Base-by-base conservation (phyloP, 2,329 filamentous ascomycete genomes). In the Colletotrichum euphorbiae region DNA sequence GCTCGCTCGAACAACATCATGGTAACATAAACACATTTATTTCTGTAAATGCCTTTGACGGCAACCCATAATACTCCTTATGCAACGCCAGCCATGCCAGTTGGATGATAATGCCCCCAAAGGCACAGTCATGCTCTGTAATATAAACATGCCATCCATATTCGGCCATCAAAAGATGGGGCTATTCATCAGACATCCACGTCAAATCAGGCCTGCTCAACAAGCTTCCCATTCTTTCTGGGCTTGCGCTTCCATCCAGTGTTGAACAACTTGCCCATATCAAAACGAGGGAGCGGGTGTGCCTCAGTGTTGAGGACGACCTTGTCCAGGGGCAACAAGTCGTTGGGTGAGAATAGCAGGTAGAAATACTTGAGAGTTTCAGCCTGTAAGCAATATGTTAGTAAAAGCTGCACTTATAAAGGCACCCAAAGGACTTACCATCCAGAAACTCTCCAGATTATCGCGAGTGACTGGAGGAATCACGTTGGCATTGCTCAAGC, bases 391-490 rank as follows among this genome's bases (percentile, higher is more conserved):
- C 28, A 28, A 2, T 24, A 24, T 15, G 24, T 67, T 6, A 69
- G 45, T 50, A 3, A 64, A 31, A 8, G 21, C 48, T 11, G 21
- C 43, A 19, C 28, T 13, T 13, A 31, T 48, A 52, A 59, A 38
- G 17, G 13, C 62, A 40, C 50, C 57, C 1, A 8, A 5, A 3
- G 5, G 33, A 83, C 91, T 82, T 81, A 93, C 91, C 84, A 99
- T 87, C 96, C 96, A 99, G 81, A 98, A 98, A 77, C 93, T 97
- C 82, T 99, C 96, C 95, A 99, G 98, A 74, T 98, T 98, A 79
- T 99, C 95, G 69, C 89, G 85, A 51, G 84, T 82, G 13, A 83
- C 78, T 0, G 93, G 89, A 19, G 94, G 94, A 9, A 96, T 80
- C 5, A 80, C 80, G 72, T 91, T 90, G 28, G 94, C 94, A 76